Evolutionary conservation across 805 yeast genomes (phyloP), one percentile per base, ranked within the genome.

Genomic region (Debaryomyces hansenii): DNA sequence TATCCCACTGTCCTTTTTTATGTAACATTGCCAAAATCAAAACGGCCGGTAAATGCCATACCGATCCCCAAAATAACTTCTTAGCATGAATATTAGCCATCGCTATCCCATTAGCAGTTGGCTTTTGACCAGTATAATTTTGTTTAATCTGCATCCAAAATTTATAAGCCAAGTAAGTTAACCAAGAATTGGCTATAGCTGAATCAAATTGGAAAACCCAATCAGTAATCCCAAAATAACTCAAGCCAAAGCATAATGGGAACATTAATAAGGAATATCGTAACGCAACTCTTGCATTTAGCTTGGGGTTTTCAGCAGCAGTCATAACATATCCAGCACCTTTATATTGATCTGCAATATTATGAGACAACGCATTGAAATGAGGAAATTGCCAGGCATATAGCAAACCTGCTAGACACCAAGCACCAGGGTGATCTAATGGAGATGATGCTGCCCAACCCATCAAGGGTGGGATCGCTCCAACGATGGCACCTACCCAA

Each of bases 351-450:
- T 83, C 84, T 41, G 90, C 85, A 48, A 94, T 84, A 55, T 85
- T 85, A 67, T 91, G 97, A 43, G 95, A 85, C 40, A 94, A 77
- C 0, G 97, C 81, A 69, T 92, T 94, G 73, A 94, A 94, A 64
- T 94, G 99, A 2, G 99, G 99, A 66, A 94, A 94, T 66, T 94
- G 99, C 99, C 99, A 94, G 5, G 97, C 96, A 61, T 87, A 94
- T 34, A 94, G 70, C 43, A 94, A 69, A 0, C 86, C 89, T 0
- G 97, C 97, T 20, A 94, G 71, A 60, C 91, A 83, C 98, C 98
- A 92, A 3, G 96, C 95, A 6, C 94, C 97, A 0, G 98, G 97
- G 52, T 90, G 88, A 2, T 77, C 54, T 32, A 91, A 67, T 0
- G 90, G 80, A 3, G 89, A 82, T 10, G 96, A 87, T 0, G 77